Evolutionary conservation across 106 monocot species (phyloP).

Genomic region (Platanthera guangdongensis): DNA sequence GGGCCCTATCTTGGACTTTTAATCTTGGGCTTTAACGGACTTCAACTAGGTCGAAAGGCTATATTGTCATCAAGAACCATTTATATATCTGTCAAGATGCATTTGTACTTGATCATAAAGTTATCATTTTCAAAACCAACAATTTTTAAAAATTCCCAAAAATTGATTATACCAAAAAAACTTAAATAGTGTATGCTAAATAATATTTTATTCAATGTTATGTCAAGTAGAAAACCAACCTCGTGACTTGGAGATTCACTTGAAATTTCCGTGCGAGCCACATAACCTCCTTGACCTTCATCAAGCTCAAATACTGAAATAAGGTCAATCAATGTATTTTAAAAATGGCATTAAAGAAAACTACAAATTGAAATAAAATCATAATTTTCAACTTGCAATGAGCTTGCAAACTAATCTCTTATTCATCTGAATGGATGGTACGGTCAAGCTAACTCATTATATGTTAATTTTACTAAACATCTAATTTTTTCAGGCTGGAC

Average conservation of each 20-base stretch:
- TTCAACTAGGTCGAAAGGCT: neutral
- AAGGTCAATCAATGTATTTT: constrained; percentile 7
- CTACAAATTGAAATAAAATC: constrained; percentile 1
- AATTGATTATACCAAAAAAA: neutral
- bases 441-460: neutral
- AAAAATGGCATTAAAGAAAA: neutral
- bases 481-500: neutral
- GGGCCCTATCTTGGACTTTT: too few relatives aligned
- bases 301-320: constrained; percentile 21
- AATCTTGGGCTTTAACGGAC: neutral
- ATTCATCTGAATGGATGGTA: neutral
- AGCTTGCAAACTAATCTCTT: neutral
- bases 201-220: neutral
- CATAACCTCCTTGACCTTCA: constrained; percentile 22
- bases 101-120: neutral
- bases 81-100: neutral
- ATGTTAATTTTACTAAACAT: neutral
- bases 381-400: neutral
- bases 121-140: neutral
- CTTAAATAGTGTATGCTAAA: neutral
- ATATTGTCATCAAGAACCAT: neutral
- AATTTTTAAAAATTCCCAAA: neutral
- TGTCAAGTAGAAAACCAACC: constrained; percentile 20
- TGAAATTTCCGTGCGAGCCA: constrained; percentile 8
- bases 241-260: constrained; percentile 23